Conservation (phyloP, 2,329 filamentous ascomycete genomes). For the Chalaropsis thielavioides region DNA sequence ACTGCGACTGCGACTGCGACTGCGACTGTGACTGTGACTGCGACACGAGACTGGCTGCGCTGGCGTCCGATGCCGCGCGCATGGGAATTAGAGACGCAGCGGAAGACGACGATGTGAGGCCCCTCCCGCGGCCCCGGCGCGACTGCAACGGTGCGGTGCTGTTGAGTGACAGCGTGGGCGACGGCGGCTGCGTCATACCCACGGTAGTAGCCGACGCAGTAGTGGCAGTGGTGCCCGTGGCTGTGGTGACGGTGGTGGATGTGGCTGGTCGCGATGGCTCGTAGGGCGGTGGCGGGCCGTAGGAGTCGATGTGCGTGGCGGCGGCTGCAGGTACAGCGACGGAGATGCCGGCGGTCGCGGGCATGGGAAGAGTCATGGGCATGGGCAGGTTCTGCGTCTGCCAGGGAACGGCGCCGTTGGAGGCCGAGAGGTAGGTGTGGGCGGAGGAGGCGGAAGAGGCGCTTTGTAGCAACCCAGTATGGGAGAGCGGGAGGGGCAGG, state of each 20-base stretch:
- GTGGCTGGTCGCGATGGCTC: slow-evolving; percentile 12
- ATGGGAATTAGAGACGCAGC: background rate
- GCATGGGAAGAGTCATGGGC: background rate
- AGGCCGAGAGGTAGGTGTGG: background rate
- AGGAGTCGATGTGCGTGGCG: background rate
- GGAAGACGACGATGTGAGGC: background rate
- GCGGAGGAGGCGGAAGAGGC: slow-evolving; percentile 8
- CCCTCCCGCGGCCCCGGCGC: background rate
- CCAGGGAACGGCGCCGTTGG: background rate
- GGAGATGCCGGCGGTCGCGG: background rate
- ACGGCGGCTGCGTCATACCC: background rate
- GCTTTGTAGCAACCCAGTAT: background rate
- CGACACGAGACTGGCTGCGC: background rate
- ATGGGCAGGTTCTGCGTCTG: slow-evolving; percentile 3
- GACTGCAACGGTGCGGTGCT: background rate
- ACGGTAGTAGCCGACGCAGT: background rate
- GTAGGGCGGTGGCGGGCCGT: slow-evolving; percentile 16
- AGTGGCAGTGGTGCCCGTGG: background rate
- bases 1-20: background rate
- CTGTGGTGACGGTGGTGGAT: background rate
- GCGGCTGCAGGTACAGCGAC: background rate
- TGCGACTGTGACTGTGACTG: background rate
- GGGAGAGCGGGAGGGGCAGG: slow-evolving; percentile 6
- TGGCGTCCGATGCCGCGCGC: background rate
- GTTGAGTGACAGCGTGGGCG: background rate